Evolutionary conservation across 225 moss, liverwort and hornwort species (phyloP).

Genomic region (Anthoceros angustus): DNA sequence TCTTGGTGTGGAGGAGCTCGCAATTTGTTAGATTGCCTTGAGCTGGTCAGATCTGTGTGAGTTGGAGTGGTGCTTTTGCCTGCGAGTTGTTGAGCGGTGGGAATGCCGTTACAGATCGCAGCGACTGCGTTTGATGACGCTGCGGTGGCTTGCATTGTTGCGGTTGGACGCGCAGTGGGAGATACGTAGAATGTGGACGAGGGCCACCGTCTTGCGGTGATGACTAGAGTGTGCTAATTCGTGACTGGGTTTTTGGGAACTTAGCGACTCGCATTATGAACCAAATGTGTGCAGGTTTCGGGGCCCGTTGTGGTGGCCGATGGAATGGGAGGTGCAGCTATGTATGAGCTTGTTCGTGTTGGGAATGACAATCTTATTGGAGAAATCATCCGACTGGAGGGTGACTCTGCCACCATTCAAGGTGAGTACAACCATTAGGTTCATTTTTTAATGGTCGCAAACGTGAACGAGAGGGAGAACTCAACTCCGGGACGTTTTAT

Average conservation of each 20-base stretch:
- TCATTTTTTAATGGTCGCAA: not conserved
- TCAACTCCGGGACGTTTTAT: too few relatives aligned
- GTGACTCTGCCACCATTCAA: conserved; percentile 95
- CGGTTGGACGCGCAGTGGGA: too few relatives aligned
- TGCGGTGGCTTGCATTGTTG: too few relatives aligned
- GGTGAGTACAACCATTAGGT: conserved; percentile 14
- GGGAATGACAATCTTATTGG: conserved; percentile 86
- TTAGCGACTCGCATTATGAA: too few relatives aligned
- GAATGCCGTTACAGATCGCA: not conserved
- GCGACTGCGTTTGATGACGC: too few relatives aligned
- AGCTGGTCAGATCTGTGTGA: not conserved
- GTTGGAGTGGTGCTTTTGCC: too few relatives aligned
- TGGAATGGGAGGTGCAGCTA: conserved; percentile 82
- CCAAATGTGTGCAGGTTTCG: conserved; percentile 30
- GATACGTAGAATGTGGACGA: too few relatives aligned
- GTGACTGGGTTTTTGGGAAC: too few relatives aligned
- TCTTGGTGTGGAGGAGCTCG: not conserved
- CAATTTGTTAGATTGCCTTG: not conserved
- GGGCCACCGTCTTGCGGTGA: too few relatives aligned
- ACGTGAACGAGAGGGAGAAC: too few relatives aligned
- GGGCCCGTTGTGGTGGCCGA: conserved; percentile 92
- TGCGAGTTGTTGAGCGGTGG: not conserved
- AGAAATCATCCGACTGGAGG: conserved; percentile 89
- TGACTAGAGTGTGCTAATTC: too few relatives aligned
- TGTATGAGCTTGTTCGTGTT: conserved; percentile 92